Evolutionary conservation across 441 rosid genomes (phyloP), one percentile per base, ranked within the genome.

Genomic region (Populus hybrid): DNA sequence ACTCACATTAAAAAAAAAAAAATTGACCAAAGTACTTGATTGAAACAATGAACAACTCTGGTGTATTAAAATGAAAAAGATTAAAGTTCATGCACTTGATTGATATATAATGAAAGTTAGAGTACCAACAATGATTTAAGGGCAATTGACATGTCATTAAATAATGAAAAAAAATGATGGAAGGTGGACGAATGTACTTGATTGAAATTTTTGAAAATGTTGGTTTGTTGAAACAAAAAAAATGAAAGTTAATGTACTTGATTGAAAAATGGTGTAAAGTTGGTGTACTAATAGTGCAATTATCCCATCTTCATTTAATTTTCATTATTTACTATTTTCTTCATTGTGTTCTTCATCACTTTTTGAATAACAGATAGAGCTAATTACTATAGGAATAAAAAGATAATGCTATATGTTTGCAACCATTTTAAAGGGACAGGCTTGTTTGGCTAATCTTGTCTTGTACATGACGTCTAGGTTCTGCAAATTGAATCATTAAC

Each of bases 401-500:
- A 53, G 63, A 53, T 53, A 18, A 53, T 53, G 63, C 21, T 18
- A 6, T 5, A 53, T 53, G 63, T 53, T 53, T 53, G 63, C 8
- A 18, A 18, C 2, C 63, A 53, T 53, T 53, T 53, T 53, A 2
- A 53, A 53, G 21, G 21, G 21, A 53, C 9, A 18, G 9, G n/a
- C 59, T 5, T 50, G 59, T 64, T 83, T 77, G 65, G 35, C 35
- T 74, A 53, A 53, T 30, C 50, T 72, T 67, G 46, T 79, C 36
- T 67, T 84, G 59, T 70, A 30, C 71, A 38, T 83, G 78, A 18
- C 66, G 12, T 78, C 75, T 78, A 95, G 99, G 92, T 92, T 84
- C 83, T 89, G 82, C 94, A 88, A 84, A 84, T 79, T 71, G 98
- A 94, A 81, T 80, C 91, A 46, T 82, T 90, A 78, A 78, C 89